These are phyloP conservation scores for Cystobasidiaceae sp. DNA, from an alignment of 1,284 basidiomycete species.

Conservation along the genomic window DNA sequence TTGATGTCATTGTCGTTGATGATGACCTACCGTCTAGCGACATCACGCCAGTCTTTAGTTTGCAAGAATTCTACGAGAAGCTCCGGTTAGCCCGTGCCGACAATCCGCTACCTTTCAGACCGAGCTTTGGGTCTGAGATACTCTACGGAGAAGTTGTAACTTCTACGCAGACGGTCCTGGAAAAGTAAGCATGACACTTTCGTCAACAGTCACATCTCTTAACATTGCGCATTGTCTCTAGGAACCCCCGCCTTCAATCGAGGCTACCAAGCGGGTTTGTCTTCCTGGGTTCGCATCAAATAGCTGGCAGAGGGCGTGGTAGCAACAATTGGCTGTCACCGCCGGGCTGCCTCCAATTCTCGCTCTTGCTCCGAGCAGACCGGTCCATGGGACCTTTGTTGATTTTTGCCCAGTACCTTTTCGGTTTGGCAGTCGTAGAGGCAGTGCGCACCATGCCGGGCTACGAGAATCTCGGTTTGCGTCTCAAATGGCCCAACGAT, in stretches of 20 bases:
- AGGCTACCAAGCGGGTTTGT: conserved; percentile 68
- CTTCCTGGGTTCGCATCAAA: conserved; percentile 79
- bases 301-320: conserved; percentile 82
- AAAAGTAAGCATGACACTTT: conserved; percentile 59
- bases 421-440: conserved; percentile 81
- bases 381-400: conserved; percentile 62
- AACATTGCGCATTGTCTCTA: conserved; percentile 47
- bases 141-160: conserved; percentile 86
- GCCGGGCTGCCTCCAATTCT: conserved; percentile 80
- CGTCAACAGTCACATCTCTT: background rate
- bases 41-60: conserved; percentile 52
- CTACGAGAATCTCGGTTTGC: conserved; percentile 54
- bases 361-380: conserved; percentile 63
- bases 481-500: conserved; percentile 98
- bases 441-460: conserved; percentile 55
- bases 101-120: background rate
- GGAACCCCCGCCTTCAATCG: conserved; percentile 70
- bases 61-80: conserved; percentile 48
- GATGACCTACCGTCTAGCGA: conserved; percentile 38
- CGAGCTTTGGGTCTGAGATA: conserved; percentile 60
- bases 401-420: conserved; percentile 94
- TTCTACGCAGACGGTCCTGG: conserved; percentile 91
- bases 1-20: conserved; percentile 13
- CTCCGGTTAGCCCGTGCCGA: conserved; percentile 33
- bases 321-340: conserved; percentile 91